Conservation (phyloP, 805 yeast species). For the Kregervanrija delftensis region DNA sequence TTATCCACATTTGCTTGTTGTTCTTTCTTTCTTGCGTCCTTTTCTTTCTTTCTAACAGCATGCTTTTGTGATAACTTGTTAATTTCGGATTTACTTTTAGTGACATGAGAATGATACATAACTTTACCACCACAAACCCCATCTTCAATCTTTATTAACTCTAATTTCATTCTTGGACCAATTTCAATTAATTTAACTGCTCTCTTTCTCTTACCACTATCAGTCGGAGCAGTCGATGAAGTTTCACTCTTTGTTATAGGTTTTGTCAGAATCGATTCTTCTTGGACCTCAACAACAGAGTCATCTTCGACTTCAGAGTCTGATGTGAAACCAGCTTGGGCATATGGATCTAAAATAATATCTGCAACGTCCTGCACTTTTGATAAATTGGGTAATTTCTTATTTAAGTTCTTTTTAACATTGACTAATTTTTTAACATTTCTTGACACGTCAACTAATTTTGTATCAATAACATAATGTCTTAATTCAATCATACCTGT, state of each 20-base stretch:
- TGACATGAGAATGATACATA: slow-evolving; percentile 67
- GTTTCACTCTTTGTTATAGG: slow-evolving; percentile 14
- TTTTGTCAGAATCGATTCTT: slow-evolving; percentile 19
- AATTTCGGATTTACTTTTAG: slow-evolving; percentile 57
- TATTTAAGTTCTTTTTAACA: slow-evolving; percentile 52
- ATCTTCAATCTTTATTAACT: slow-evolving; percentile 82
- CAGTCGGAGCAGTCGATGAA: slow-evolving; percentile 11
- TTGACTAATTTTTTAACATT: slow-evolving; percentile 65
- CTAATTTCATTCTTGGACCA: slow-evolving; percentile 82
- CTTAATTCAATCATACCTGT: slow-evolving; percentile 76
- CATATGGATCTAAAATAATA: slow-evolving; percentile 74
- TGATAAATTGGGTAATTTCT: slow-evolving; percentile 63
- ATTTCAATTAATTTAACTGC: slow-evolving; percentile 90
- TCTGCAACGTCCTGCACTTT: slow-evolving; percentile 74
- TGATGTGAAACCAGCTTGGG: slow-evolving; percentile 62
- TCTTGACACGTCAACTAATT: slow-evolving; percentile 69
- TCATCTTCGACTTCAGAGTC: slow-evolving; percentile 96
- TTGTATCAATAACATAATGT: slow-evolving; percentile 85
- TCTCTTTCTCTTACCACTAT: slow-evolving; percentile 41
- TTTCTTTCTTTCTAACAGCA: slow-evolving; percentile 50
- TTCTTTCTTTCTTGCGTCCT: slow-evolving; percentile 63
- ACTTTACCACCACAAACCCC: slow-evolving; percentile 87
- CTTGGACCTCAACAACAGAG: slow-evolving; percentile 58
- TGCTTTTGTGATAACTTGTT: slow-evolving; percentile 61
- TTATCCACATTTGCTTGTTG: slow-evolving; percentile 74